Conservation (phyloP, 805 yeast genomes). For the Nakazawaea sp. region DNA sequence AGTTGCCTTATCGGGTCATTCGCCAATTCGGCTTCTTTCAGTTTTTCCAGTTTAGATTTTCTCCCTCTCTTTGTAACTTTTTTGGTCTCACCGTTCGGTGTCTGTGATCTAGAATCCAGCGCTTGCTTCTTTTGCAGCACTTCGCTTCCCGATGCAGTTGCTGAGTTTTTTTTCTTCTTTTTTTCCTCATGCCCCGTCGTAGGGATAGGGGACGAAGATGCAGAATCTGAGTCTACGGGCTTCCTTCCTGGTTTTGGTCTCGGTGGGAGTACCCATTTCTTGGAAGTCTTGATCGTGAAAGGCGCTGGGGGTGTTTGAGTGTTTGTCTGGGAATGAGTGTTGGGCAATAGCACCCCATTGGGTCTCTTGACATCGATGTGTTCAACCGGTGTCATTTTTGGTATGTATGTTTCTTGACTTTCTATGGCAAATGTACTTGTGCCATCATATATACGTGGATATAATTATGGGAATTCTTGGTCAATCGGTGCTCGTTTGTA, state of each 20-base stretch:
- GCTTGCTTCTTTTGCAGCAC: no score
- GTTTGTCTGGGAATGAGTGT: not conserved
- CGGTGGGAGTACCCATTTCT: conserved; percentile 81
- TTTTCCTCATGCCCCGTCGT: not conserved
- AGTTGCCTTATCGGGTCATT: conserved; percentile 30
- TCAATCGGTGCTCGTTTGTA: no score
- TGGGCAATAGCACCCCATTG: not conserved
- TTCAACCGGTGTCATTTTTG: not conserved
- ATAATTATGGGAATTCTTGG: no score
- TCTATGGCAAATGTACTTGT: no score
- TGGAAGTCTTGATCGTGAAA: conserved; percentile 49
- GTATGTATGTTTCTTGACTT: no score
- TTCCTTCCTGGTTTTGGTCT: conserved; percentile 71
- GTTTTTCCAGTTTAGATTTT: conserved; percentile 6
- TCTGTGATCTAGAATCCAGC: no score
- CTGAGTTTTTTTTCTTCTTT: not conserved
- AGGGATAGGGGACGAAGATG: no score
- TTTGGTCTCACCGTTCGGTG: no score
- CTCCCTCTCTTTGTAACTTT: conserved; percentile 4
- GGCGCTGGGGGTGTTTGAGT: not conserved
- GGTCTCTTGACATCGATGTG: not conserved
- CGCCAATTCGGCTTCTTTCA: conserved; percentile 2
- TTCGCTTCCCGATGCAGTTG: no score
- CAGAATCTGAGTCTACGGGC: conserved; percentile 28
- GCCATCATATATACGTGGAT: no score